Evolutionary conservation across 805 yeast genomes (phyloP).

Genomic region (Blastobotrys attinorum): DNA sequence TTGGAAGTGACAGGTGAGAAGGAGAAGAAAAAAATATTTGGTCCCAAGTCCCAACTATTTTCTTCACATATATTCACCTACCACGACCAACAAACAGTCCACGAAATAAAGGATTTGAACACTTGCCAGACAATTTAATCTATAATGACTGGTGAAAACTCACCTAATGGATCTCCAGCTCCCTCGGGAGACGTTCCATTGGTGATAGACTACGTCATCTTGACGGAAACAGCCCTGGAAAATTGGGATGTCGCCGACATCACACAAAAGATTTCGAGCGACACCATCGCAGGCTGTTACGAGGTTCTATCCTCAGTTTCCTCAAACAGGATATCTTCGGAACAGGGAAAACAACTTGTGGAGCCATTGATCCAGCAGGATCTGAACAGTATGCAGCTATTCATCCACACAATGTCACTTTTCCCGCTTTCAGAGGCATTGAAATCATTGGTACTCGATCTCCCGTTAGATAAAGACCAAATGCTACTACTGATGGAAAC

Average conservation of each 20-base stretch:
- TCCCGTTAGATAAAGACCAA: slow-evolving; percentile 15
- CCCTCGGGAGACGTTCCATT: background rate
- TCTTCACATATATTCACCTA: too few relatives aligned
- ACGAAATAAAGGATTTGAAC: too few relatives aligned
- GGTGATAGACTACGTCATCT: background rate
- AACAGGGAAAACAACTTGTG: slow-evolving; percentile 6
- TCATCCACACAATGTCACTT: slow-evolving; percentile 14
- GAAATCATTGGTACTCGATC: background rate
- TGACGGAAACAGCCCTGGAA: background rate
- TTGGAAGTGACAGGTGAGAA: too few relatives aligned
- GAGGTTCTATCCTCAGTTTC: slow-evolving; percentile 12
- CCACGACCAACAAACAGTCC: too few relatives aligned
- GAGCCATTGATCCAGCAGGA: slow-evolving; percentile 1
- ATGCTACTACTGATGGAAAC: slow-evolving; percentile 23
- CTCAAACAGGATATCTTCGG: slow-evolving; percentile 4
- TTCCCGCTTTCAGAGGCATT: slow-evolving; percentile 3
- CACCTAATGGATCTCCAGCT: too few relatives aligned
- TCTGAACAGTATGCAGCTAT: slow-evolving; percentile 5
- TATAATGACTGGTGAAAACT: too few relatives aligned
- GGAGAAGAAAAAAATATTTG: too few relatives aligned
- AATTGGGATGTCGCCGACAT: background rate
- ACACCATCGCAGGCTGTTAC: slow-evolving; percentile 10
- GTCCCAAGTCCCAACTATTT: too few relatives aligned
- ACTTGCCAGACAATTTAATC: too few relatives aligned
- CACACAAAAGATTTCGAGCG: background rate